These are phyloP conservation scores for Guillardia theta DNA, from an alignment of 78 protist species.

Conservation along the genomic window DNA sequence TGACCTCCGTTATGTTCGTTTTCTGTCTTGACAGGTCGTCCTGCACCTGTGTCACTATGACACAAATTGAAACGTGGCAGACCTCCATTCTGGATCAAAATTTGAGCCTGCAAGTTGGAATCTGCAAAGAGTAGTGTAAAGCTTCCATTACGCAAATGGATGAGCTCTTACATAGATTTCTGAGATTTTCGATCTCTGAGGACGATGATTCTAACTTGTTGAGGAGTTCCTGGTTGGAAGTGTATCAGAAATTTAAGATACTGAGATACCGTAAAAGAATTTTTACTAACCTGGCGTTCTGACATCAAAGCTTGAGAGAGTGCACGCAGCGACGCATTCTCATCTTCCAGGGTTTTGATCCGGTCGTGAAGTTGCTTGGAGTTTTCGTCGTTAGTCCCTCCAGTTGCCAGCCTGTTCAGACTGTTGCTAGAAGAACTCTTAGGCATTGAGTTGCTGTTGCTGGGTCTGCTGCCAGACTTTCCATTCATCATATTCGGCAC, in stretches of 20 bases:
- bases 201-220: background rate
- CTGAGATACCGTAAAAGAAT: background rate
- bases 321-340: background rate
- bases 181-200: background rate
- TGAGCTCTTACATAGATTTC: background rate
- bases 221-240: background rate
- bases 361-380: too few relatives aligned
- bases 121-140: background rate
- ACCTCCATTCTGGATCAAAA: too few relatives aligned
- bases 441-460: too few relatives aligned
- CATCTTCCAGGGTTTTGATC: background rate
- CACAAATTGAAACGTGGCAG: too few relatives aligned
- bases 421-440: too few relatives aligned
- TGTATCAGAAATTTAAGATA: background rate
- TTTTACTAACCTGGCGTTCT: background rate
- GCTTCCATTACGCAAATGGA: background rate
- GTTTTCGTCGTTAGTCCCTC: too few relatives aligned
- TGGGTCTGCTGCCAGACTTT: too few relatives aligned
- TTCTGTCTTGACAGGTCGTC: background rate
- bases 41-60: too few relatives aligned
- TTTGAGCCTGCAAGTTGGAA: too few relatives aligned
- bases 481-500: too few relatives aligned
- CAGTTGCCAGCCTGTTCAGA: too few relatives aligned
- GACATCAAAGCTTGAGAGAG: background rate
- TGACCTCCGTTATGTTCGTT: background rate